Evolutionary conservation across 2,329 filamentous ascomycete species (phyloP), one percentile per base, ranked within the genome.

Genomic region (Curvularia spicifera): DNA sequence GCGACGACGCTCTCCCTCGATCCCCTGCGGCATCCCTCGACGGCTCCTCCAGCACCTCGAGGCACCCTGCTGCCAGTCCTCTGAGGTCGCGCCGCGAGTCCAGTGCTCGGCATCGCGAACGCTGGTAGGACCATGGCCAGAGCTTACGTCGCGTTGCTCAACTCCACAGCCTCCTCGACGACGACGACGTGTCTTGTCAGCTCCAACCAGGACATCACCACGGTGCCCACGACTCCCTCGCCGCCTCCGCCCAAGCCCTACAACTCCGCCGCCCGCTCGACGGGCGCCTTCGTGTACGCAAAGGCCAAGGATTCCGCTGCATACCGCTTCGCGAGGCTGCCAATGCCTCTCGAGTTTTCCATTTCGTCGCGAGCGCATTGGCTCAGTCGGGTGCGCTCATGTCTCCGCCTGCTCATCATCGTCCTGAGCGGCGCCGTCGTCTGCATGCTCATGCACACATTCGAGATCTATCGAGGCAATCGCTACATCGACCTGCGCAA

Each of bases 391-490:
- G 58, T 75, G 55, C 72, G 73, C 50, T 77, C 73, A 44, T 70
- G 68, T 60, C 71, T 77, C 26, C 73, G 74, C 51, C 68, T 76
- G 37, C 67, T 75, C 56, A 73, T 75, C 66, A 72, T 76, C 43
- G 70, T 75, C 13, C 71, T 77, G 55, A 74, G 71, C 64, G 73
- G 70, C 63, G 68, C 71, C 61, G 73, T 77, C 48, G 67, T 71
- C 35, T 70, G 68, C 64, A 73, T 72, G 61, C 65, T 76, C 28
- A 69, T 70, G 59, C 73, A 77, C 70, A 76, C 73, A 18, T 69
- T 77, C 50, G 61, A 71, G 51, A 72, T 75, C 51, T 75, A 71
- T 49, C 69, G 72, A 50, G 68, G 73, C 51, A 75, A 76, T 61
- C 61, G 64, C 45, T 74, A 71, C 58, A 66, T 76, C 57, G 73